A percentile compares a stretch with the other conserved stretches of the same genome.
Evolutionary conservation across 768 basidiomycete genomes (phyloP).

Genomic region (Rhodosporidiobolus odoratus): DNA sequence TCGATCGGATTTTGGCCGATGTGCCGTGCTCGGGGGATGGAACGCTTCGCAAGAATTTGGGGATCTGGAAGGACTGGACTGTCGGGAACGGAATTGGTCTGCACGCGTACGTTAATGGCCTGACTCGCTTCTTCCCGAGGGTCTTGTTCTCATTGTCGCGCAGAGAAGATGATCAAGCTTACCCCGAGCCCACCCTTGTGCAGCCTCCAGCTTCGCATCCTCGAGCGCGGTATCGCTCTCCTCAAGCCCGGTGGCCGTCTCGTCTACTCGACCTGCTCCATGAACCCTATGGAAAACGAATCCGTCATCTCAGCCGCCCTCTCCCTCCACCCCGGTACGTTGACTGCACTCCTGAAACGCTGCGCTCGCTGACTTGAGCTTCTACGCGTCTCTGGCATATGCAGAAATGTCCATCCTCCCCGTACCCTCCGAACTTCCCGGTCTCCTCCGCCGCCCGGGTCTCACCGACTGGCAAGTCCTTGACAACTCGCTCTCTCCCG

Average conservation of each 20-base stretch:
- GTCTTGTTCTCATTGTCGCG: no score
- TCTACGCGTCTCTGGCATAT: neutral
- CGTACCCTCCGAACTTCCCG: slow-evolving; percentile 64
- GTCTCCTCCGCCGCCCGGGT: slow-evolving; percentile 70
- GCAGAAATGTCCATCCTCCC: slow-evolving; percentile 66
- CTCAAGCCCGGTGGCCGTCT: slow-evolving; percentile 79
- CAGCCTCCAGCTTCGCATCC: slow-evolving; percentile 86
- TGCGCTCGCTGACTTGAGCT: neutral
- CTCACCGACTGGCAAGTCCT: slow-evolving; percentile 72
- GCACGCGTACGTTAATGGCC: slow-evolving; percentile 71
- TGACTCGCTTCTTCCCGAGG: no score
- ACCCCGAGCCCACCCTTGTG: no score
- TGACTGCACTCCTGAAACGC: neutral
- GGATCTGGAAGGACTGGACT: slow-evolving; percentile 91
- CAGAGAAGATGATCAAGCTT: no score
- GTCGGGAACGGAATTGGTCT: slow-evolving; percentile 83
- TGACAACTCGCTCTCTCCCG: slow-evolving; percentile 48
- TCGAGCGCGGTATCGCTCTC: slow-evolving; percentile 86
- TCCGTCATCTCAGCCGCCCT: slow-evolving; percentile 85
- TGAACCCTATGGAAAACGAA: slow-evolving; percentile 96
- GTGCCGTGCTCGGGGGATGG: slow-evolving; percentile 98
- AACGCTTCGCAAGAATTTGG: slow-evolving; percentile 86
- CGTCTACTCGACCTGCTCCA: slow-evolving; percentile 95
- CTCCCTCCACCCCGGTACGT: slow-evolving; percentile 61
- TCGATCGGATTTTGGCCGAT: slow-evolving; percentile 91